A percentile compares a stretch with the other conserved stretches of the same genome.
Conservation (phyloP, 257 asterid genomes). For the Knoxia roxburghii region DNA sequence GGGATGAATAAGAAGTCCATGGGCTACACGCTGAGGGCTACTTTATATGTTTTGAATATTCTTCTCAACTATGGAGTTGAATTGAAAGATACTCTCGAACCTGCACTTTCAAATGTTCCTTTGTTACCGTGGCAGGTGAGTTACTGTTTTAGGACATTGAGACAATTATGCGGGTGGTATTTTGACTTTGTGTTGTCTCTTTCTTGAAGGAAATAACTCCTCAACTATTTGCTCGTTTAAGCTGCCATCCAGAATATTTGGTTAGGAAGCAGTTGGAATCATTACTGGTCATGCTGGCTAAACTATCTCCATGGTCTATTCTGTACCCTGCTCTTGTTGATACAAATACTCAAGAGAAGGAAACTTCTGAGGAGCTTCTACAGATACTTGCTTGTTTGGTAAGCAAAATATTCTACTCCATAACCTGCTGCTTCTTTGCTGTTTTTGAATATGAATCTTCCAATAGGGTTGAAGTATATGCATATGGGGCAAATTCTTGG, state of each 20-base stretch:
- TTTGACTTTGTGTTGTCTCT: constrained; percentile 30
- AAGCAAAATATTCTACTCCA: constrained; percentile 7
- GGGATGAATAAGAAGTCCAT: constrained; percentile 50
- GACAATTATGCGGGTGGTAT: constrained; percentile 14
- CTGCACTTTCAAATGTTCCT: constrained; percentile 81
- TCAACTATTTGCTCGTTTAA: constrained; percentile 88
- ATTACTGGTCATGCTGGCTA: constrained; percentile 81
- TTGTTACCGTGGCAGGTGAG: constrained; percentile 97
- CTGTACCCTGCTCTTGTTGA: constrained; percentile 94
- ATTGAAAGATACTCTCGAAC: constrained; percentile 72
- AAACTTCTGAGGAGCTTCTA: constrained; percentile 88
- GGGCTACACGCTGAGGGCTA: constrained; percentile 79
- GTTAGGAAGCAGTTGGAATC: constrained; percentile 82
- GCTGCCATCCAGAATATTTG: constrained; percentile 86
- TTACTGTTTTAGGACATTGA: constrained; percentile 18
- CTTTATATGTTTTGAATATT: constrained; percentile 69
- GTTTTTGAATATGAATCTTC: not conserved
- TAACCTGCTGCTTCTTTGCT: not conserved
- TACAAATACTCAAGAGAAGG: constrained; percentile 77
- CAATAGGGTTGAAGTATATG: not conserved
- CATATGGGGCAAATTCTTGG: not conserved
- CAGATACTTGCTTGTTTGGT: constrained; percentile 86
- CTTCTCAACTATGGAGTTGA: constrained; percentile 89
- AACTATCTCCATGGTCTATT: constrained; percentile 87
- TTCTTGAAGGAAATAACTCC: constrained; percentile 84